Percentiles rank a stretch among this genome's conserved stretches.
phyloP scores from a whole-genome alignment of 2,329 filamentous ascomycete species.

The Diplodia corticola region DNA sequence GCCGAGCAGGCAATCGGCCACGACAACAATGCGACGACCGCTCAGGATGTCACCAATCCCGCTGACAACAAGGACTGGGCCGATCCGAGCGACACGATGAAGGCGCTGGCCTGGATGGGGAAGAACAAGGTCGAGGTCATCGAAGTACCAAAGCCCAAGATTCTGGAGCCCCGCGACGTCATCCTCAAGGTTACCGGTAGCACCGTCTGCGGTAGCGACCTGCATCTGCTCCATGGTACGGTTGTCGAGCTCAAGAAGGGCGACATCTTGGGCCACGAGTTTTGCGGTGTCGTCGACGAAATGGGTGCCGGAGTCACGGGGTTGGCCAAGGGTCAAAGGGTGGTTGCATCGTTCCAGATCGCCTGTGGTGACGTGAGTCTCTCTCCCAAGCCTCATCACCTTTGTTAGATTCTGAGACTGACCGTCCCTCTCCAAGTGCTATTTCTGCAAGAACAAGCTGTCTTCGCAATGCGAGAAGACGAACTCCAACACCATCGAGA shows the following conservation, averaged over 20 bases:
- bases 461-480: conserved; percentile 80
- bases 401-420: conserved; percentile 25
- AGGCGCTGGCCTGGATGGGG: conserved; percentile 78
- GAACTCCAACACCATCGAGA: conserved; percentile 69
- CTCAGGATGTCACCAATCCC: conserved; percentile 60
- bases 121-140: conserved; percentile 72
- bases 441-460: conserved; percentile 75
- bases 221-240: conserved; percentile 56
- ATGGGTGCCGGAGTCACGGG: conserved; percentile 47
- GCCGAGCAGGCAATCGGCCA: conserved; percentile 70
- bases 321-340: conserved; percentile 55
- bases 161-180: conserved; percentile 73
- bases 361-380: conserved; percentile 52
- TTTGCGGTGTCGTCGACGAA: conserved; percentile 53
- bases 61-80: conserved; percentile 42
- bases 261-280: conserved; percentile 55
- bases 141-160: conserved; percentile 67
- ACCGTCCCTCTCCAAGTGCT: conserved; percentile 52
- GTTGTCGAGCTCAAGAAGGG: conserved; percentile 54
- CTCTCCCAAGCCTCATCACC: not conserved
- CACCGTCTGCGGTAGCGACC: conserved; percentile 62
- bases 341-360: conserved; percentile 86
- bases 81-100: conserved; percentile 62
- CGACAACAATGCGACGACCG: conserved; percentile 61
- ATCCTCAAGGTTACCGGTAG: conserved; percentile 74